Evolutionary conservation across 805 yeast genomes (phyloP).

Genomic region (Lipomyces sp.): DNA sequence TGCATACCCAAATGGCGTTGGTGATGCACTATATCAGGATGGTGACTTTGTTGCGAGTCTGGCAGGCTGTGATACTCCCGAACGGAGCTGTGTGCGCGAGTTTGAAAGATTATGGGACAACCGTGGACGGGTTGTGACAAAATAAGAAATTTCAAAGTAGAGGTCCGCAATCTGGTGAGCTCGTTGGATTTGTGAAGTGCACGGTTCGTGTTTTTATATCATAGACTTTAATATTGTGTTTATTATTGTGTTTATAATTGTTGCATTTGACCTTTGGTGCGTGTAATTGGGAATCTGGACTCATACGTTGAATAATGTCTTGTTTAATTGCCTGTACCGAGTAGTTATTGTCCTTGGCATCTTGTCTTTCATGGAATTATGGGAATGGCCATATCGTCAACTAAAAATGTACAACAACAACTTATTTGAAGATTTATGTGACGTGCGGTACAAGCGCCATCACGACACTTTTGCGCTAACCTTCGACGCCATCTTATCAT

Average conservation of each 20-base stretch:
- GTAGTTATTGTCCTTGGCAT: not conserved
- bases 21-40: slow-evolving; percentile 31
- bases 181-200: too few species aligned
- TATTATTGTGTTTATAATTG: too few species aligned
- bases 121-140: slow-evolving; percentile 21
- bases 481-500: too few species aligned
- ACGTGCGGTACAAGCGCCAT: too few species aligned
- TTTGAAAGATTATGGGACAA: slow-evolving; percentile 27
- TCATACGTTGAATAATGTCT: not conserved
- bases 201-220: not conserved
- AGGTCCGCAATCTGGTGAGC: not conserved
- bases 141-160: not conserved
- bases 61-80: slow-evolving; percentile 29
- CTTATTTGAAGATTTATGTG: too few species aligned
- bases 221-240: not conserved
- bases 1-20: slow-evolving; percentile 34
- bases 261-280: not conserved
- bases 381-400: too few species aligned
- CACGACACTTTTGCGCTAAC: too few species aligned
- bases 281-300: not conserved
- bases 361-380: not conserved
- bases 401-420: too few species aligned
- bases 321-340: not conserved
- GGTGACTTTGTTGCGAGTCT: slow-evolving; percentile 37
- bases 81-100: slow-evolving; percentile 26